Evolutionary conservation across 306 rosid genomes (phyloP).

Genomic region (Rubus idaeus): DNA sequence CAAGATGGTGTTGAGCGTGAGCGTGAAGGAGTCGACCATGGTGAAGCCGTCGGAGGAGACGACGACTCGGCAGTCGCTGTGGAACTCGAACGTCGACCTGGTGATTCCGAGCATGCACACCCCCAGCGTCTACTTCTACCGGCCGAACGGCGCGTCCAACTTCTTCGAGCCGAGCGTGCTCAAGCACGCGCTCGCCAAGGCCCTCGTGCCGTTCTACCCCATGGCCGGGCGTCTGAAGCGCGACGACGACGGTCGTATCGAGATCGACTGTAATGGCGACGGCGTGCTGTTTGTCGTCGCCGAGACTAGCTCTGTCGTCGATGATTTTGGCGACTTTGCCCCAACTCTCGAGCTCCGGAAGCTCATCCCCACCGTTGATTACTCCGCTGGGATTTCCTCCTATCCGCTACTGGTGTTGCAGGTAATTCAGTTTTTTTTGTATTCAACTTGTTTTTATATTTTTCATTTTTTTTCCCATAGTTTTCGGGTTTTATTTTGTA

Average conservation of each 20-base stretch:
- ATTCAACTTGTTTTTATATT: too few species aligned
- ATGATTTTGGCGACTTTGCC: conserved; percentile 81
- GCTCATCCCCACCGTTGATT: conserved; percentile 76
- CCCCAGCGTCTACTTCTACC: conserved; percentile 66
- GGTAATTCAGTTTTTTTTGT: conserved; percentile 34
- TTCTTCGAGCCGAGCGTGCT: conserved; percentile 55
- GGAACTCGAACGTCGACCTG: conserved; percentile 69
- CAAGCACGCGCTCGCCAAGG: conserved; percentile 63
- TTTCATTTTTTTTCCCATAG: too few species aligned
- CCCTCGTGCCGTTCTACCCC: conserved; percentile 70
- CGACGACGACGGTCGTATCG: conserved; percentile 74
- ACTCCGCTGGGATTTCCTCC: conserved; percentile 54
- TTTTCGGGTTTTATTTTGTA: too few species aligned
- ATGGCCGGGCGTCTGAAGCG: conserved; percentile 76
- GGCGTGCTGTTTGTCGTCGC: conserved; percentile 84
- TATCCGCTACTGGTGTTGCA: conserved; percentile 66
- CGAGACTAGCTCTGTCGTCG: conserved; percentile 40
- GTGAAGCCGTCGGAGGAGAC: conserved; percentile 67
- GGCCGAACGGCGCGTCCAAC: conserved; percentile 33
- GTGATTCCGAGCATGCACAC: conserved; percentile 68
- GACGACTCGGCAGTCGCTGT: conserved; percentile 35
- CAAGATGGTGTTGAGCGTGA: conserved; percentile 50
- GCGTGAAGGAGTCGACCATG: conserved; percentile 52
- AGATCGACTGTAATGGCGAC: conserved; percentile 65
- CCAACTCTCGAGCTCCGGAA: conserved; percentile 80